These are phyloP conservation scores for Carnegiea gigantea DNA, from an alignment of 179 eudicot species.

Conservation along the genomic window DNA sequence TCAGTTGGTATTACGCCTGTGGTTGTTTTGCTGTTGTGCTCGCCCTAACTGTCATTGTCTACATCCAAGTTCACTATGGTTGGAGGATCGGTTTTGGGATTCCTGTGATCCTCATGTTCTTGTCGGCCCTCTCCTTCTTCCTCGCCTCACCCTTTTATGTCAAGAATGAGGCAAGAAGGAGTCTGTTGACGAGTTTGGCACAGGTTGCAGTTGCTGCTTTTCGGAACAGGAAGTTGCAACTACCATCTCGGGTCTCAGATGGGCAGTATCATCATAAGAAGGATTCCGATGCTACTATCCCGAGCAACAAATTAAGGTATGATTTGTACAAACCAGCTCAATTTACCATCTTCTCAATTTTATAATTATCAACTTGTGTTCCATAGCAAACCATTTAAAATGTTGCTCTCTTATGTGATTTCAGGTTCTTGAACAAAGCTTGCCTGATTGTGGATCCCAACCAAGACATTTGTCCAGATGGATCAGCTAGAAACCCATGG, in stretches of 20 bases:
- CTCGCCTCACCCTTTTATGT: constrained; percentile 62
- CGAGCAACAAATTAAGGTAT: constrained; percentile 61
- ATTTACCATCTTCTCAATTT: too few species aligned
- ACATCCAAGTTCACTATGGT: constrained; percentile 80
- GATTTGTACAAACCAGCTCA: background rate
- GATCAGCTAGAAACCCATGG: constrained; percentile 58
- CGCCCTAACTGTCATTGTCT: constrained; percentile 71
- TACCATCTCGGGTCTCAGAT: constrained; percentile 32
- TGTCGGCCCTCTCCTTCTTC: constrained; percentile 55
- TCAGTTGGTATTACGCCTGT: constrained; percentile 79
- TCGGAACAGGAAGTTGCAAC: constrained; percentile 50
- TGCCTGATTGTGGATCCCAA: constrained; percentile 59
- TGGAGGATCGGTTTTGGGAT: constrained; percentile 88
- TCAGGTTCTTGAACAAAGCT: constrained; percentile 78
- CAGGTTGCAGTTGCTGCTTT: constrained; percentile 55
- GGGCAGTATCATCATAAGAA: constrained; percentile 41
- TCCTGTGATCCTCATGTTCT: constrained; percentile 72
- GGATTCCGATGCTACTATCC: constrained; percentile 36
- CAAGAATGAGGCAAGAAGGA: constrained; percentile 44
- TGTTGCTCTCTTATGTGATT: background rate
- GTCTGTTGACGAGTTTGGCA: constrained; percentile 60
- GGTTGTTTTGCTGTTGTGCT: constrained; percentile 49
- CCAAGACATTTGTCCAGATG: constrained; percentile 49
- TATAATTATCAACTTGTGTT: background rate
- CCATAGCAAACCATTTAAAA: background rate